phyloP scores from a whole-genome alignment of 768 basidiomycete species.

The Dioszegia aurantiaca region DNA sequence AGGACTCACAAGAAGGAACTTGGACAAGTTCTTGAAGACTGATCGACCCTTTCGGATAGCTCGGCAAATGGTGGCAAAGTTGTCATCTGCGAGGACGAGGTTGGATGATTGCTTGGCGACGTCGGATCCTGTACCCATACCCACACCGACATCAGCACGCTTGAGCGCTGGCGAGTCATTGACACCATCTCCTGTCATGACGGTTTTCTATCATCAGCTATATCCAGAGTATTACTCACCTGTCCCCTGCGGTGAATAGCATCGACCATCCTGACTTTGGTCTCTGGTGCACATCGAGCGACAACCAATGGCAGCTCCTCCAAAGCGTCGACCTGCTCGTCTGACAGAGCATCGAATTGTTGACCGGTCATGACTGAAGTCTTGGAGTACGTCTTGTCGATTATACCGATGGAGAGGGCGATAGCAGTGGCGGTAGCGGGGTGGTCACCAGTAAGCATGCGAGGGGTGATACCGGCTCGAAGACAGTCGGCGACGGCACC shows the following conservation, averaged over 20 bases:
- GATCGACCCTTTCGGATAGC: constrained; percentile 67
- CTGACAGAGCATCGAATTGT: constrained; percentile 60
- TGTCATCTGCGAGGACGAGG: constrained; percentile 64
- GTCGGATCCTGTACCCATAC: constrained; percentile 62
- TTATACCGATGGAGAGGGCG: constrained; percentile 58
- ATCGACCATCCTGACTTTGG: constrained; percentile 55
- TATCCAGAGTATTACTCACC: not conserved
- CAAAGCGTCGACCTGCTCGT: constrained; percentile 59
- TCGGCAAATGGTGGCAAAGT: constrained; percentile 65
- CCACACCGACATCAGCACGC: constrained; percentile 62
- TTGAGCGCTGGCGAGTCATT: constrained; percentile 64
- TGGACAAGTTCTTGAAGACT: constrained; percentile 61
- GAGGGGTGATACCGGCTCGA: constrained; percentile 58
- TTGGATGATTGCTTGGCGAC: constrained; percentile 66
- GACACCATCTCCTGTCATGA: constrained; percentile 63
- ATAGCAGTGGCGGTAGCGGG: constrained; percentile 60
- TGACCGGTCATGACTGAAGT: constrained; percentile 54
- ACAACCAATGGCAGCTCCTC: constrained; percentile 60
- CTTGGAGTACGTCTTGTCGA: constrained; percentile 44
- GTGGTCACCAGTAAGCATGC: constrained; percentile 61
- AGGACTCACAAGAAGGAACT: constrained; percentile 56
- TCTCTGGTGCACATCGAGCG: constrained; percentile 60
- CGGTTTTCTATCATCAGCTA: constrained; percentile 27
- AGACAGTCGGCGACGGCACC: constrained; percentile 59
- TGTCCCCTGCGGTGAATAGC: constrained; percentile 61